Percentiles rank a stretch among this genome's conserved stretches.
Evolutionary conservation across 305 asterid species (phyloP).

Genomic region (Solanum hybrid): DNA sequence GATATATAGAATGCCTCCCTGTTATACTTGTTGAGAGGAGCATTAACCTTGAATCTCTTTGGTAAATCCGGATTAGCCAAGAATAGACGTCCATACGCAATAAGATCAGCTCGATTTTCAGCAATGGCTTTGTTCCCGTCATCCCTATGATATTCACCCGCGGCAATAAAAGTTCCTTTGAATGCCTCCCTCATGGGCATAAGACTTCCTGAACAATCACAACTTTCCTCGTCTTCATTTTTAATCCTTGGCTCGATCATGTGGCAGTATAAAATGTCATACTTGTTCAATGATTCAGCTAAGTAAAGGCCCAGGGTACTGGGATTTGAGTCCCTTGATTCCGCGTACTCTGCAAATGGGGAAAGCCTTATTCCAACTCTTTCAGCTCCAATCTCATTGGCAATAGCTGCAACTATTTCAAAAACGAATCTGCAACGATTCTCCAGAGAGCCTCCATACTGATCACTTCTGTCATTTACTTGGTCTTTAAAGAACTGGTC

Average conservation of each 20-base stretch:
- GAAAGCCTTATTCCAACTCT: constrained; percentile 33
- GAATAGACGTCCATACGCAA: constrained; percentile 26
- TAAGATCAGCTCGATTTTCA: constrained; percentile 21
- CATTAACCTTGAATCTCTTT: background rate
- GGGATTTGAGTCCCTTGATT: constrained; percentile 23
- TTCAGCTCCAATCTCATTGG: background rate
- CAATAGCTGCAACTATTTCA: constrained; percentile 18
- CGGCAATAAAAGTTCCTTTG: constrained; percentile 22
- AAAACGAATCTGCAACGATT: constrained; percentile 25
- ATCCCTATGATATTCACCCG: constrained; percentile 24
- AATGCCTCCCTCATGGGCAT: constrained; percentile 24
- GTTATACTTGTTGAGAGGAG: background rate
- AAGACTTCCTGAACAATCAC: constrained; percentile 3
- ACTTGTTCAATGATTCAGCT: constrained; percentile 24
- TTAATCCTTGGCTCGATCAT: constrained; percentile 33
- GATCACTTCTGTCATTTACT: background rate
- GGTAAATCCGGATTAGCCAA: background rate
- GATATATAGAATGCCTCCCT: constrained; percentile 19
- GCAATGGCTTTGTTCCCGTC: constrained; percentile 20
- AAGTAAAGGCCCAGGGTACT: constrained; percentile 22
- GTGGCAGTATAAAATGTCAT: constrained; percentile 20
- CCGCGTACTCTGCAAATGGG: constrained; percentile 18
- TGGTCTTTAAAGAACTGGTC: background rate
- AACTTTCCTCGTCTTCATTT: constrained; percentile 4
- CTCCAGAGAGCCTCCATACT: constrained; percentile 25